Evolutionary conservation across 306 rosid genomes (phyloP).

Genomic region (Fragaria ananassa): DNA sequence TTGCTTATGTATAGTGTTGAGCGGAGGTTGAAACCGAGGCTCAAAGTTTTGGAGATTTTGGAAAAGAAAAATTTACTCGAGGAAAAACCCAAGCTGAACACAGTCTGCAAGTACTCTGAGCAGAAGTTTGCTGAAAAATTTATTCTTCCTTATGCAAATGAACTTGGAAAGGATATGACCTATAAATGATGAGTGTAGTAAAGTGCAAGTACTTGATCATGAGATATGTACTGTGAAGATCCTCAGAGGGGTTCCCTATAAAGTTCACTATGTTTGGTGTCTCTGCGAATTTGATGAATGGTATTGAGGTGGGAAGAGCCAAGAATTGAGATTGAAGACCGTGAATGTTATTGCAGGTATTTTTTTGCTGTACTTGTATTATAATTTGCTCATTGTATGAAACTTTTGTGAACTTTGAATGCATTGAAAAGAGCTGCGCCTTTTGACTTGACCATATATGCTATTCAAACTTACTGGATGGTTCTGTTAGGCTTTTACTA

Average conservation of each 20-base stretch:
- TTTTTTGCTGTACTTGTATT: not conserved
- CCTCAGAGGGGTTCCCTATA: not conserved
- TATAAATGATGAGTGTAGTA: not conserved
- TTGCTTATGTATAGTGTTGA: constrained; percentile 31
- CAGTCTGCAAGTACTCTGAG: constrained; percentile 12
- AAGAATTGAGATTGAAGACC: not conserved
- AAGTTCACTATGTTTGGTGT: not conserved
- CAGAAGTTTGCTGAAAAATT: constrained; percentile 15
- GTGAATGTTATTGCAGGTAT: constrained; percentile 1
- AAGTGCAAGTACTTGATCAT: not conserved
- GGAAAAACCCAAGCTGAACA: constrained; percentile 17
- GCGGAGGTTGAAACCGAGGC: constrained; percentile 28
- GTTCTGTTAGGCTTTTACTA: not conserved
- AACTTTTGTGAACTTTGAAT: not conserved
- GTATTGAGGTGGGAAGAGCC: not conserved
- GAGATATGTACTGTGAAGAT: not conserved
- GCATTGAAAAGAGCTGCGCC: not conserved
- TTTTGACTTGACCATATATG: not conserved
- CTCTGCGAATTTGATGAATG: not conserved
- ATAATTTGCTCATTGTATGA: not conserved
- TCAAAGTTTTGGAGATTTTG: constrained; percentile 17
- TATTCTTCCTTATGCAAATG: constrained; percentile 29
- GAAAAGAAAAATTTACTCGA: constrained; percentile 17
- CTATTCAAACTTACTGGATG: constrained; percentile 1
- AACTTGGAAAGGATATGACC: not conserved